A percentile compares a stretch with the other conserved stretches of the same genome.
Conservation (phyloP, 352 stramenopile genomes). For the Globisporangium abappressorium region DNA sequence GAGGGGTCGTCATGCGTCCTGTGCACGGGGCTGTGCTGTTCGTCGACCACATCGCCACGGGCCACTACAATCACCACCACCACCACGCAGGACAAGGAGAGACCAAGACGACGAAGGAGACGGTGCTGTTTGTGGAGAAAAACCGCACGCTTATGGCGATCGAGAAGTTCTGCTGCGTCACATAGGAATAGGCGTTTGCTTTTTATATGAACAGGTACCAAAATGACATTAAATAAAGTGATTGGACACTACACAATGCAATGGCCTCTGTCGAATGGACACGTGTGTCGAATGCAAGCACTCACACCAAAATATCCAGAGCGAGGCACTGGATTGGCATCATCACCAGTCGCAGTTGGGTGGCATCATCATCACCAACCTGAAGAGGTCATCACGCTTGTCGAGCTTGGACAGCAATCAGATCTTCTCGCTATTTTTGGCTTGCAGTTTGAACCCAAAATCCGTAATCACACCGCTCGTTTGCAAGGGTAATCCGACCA, state of each 20-base stretch:
- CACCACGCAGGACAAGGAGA: not conserved
- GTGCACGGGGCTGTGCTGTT: conserved; percentile 46
- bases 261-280: not conserved
- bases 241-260: not conserved
- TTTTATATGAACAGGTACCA: not conserved
- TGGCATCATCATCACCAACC: not conserved
- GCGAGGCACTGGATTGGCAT: not conserved
- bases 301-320: not conserved
- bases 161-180: not conserved
- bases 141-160: not conserved
- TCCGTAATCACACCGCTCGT: not conserved
- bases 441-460: not conserved
- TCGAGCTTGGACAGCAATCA: not conserved
- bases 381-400: too few species aligned
- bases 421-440: not conserved
- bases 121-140: not conserved
- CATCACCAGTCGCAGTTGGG: not conserved
- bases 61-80: conserved; percentile 30
- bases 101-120: not conserved
- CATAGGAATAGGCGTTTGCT: not conserved
- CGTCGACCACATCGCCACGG: conserved; percentile 44
- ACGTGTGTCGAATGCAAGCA: not conserved
- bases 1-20: conserved; percentile 37
- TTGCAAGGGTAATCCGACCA: not conserved
- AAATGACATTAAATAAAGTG: not conserved